These are phyloP conservation scores for Dorcoceras hygrometricum DNA, from an alignment of 257 asterid species.

Conservation along the genomic window DNA sequence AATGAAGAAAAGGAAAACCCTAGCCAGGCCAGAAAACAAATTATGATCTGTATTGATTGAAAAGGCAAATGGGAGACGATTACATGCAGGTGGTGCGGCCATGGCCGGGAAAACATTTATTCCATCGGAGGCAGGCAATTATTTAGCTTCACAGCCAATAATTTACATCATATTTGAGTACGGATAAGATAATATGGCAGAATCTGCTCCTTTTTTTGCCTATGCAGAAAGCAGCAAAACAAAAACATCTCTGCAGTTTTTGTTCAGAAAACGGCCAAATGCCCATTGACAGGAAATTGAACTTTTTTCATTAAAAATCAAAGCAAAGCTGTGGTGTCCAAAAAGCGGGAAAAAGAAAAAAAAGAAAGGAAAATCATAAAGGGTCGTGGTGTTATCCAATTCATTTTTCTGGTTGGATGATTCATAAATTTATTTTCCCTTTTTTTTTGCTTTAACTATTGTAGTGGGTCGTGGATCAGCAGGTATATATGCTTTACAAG, in stretches of 20 bases:
- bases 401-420: neutral
- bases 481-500: no score
- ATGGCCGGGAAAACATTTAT: neutral
- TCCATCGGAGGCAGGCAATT: neutral
- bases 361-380: no score
- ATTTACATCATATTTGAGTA: no score
- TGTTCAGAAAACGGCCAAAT: neutral
- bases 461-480: no score
- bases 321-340: neutral
- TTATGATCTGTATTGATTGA: no score
- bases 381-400: neutral
- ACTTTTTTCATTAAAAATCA: neutral
- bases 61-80: no score
- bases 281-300: neutral
- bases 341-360: neutral
- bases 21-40: neutral
- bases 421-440: neutral
- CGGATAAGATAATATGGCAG: neutral
- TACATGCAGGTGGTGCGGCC: neutral
- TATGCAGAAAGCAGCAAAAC: neutral
- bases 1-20: no score
- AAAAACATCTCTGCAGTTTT: neutral
- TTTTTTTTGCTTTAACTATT: neutral
- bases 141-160: neutral
- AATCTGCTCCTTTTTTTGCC: neutral